These are phyloP conservation scores for Daldinia caldariorum DNA, from an alignment of 495 filamentous ascomycete genomes.

Conservation along the genomic window DNA sequence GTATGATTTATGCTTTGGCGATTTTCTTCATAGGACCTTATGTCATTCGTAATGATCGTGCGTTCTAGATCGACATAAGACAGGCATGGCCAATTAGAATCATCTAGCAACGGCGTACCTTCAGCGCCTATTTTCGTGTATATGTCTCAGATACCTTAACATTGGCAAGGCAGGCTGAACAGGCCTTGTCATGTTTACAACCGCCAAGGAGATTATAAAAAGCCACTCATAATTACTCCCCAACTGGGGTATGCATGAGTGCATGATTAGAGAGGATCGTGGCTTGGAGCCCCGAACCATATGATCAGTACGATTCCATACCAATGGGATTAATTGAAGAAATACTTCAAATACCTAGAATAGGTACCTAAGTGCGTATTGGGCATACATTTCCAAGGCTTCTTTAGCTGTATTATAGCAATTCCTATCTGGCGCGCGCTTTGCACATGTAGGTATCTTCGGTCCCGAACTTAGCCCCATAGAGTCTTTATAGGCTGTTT, in stretches of 20 bases:
- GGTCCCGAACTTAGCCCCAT: not conserved
- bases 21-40: not conserved
- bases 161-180: too few species aligned
- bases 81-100: too few species aligned
- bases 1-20: not conserved
- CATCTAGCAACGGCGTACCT: too few species aligned
- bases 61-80: not conserved
- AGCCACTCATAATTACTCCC: not conserved
- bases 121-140: too few species aligned
- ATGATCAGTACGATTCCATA: not conserved
- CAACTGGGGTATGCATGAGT: too few species aligned
- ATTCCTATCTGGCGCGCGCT: too few species aligned
- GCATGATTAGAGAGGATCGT: slow-evolving; percentile 7
- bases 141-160: too few species aligned
- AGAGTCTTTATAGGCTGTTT: not conserved
- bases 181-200: too few species aligned
- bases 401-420: not conserved
- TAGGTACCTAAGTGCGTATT: not conserved
- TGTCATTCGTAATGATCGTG: not conserved
- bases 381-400: not conserved
- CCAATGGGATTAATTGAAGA: not conserved
- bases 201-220: not conserved
- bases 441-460: not conserved
- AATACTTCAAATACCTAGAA: not conserved
- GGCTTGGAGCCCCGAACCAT: slow-evolving; percentile 24